phyloP scores from a whole-genome alignment of 805 yeast genomes.

The Candida quercuum region DNA sequence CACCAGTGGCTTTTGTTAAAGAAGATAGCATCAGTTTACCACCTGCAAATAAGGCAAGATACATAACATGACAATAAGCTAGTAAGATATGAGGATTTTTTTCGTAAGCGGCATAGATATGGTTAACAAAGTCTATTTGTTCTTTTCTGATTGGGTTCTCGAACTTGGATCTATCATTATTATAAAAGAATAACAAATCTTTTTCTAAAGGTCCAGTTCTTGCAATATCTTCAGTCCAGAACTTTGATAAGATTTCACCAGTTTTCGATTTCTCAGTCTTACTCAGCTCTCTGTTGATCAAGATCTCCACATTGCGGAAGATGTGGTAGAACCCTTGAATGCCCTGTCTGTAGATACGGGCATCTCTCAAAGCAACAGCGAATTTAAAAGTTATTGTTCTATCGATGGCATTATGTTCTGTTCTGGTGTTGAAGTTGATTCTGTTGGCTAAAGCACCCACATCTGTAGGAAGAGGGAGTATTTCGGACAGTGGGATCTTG shows the following conservation, averaged over 20 bases:
- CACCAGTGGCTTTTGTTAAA: constrained; percentile 57
- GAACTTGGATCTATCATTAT: constrained; percentile 50
- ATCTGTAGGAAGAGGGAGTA: constrained; percentile 74
- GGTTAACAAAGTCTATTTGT: constrained; percentile 58
- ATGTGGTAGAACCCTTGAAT: constrained; percentile 68
- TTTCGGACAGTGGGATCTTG: constrained; percentile 38
- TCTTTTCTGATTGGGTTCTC: constrained; percentile 49
- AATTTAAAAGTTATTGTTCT: constrained; percentile 63
- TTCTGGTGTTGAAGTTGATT: constrained; percentile 64
- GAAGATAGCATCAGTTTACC: constrained; percentile 70
- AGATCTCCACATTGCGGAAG: constrained; percentile 57
- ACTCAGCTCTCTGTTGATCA: constrained; percentile 40
- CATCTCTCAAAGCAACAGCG: constrained; percentile 71
- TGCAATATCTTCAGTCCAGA: constrained; percentile 69
- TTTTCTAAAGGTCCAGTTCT: constrained; percentile 50
- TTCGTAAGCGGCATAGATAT: constrained; percentile 46
- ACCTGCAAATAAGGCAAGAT: constrained; percentile 83
- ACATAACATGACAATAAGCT: constrained; percentile 83
- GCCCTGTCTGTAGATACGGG: constrained; percentile 75
- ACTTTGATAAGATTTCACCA: constrained; percentile 42
- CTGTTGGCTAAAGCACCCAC: constrained; percentile 81
- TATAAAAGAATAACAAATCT: constrained; percentile 66
- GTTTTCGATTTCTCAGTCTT: constrained; percentile 21
- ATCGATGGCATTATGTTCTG: constrained; percentile 63
- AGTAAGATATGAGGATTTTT: constrained; percentile 67